phyloP scores from a whole-genome alignment of 1,139 yeast genomes.

The Nadsonia commutata region DNA sequence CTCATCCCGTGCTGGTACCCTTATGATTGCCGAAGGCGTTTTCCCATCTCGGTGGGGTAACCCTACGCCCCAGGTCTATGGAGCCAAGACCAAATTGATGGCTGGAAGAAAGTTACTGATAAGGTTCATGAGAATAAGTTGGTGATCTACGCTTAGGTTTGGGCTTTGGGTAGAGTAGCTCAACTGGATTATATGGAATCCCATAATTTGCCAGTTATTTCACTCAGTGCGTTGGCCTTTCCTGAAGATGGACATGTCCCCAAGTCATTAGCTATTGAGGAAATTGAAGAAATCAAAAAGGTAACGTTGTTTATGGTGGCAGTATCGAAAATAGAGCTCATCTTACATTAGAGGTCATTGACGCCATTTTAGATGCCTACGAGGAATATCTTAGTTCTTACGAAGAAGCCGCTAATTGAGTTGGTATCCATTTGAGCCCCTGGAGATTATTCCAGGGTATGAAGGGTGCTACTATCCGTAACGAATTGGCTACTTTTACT shows the following conservation, averaged over 20 bases:
- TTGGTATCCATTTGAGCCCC: constrained; percentile 51
- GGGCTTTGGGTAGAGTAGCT: constrained; percentile 30
- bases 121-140: constrained; percentile 26
- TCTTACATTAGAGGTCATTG: constrained; percentile 40
- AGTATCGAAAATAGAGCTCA: constrained; percentile 54
- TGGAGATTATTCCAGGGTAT: constrained; percentile 26
- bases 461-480: constrained; percentile 18
- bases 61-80: constrained; percentile 30
- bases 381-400: constrained; percentile 37
- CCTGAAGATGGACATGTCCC: constrained; percentile 22
- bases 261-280: constrained; percentile 30
- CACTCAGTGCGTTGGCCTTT: constrained; percentile 22
- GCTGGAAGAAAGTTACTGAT: constrained; percentile 25
- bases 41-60: constrained; percentile 22
- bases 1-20: constrained; percentile 36
- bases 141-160: constrained; percentile 25
- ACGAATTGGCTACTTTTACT: constrained; percentile 13
- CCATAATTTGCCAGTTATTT: constrained; percentile 16
- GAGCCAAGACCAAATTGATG: constrained; percentile 27
- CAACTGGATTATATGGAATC: constrained; percentile 22
- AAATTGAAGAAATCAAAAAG: constrained; percentile 32
- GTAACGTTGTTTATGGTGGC: constrained; percentile 63
- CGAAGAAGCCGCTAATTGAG: constrained; percentile 32
- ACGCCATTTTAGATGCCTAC: constrained; percentile 33
- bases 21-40: constrained; percentile 32